These are phyloP conservation scores for Zanthoxylum bungeanum DNA, from an alignment of 345 rosid species.

Conservation along the genomic window DNA sequence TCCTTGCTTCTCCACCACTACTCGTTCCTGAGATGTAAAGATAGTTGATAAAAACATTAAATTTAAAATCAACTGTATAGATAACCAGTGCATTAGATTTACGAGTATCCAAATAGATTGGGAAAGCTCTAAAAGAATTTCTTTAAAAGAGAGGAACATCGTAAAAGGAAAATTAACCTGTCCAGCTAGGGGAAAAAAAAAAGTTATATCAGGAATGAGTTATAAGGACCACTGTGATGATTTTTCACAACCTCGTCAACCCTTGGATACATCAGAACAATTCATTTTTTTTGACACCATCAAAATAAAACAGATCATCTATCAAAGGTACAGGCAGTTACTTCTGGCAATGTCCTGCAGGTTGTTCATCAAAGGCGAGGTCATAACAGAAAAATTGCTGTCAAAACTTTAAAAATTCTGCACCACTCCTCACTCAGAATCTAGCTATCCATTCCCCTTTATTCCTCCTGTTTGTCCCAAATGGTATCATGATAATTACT, in stretches of 20 bases:
- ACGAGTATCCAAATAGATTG: background rate
- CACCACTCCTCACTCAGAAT: background rate
- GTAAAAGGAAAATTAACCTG: background rate
- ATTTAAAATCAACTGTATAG: background rate
- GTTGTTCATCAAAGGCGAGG: background rate
- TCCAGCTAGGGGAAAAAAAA: background rate
- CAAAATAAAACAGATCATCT: background rate
- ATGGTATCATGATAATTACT: background rate
- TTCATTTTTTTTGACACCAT: background rate
- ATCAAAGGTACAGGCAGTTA: background rate
- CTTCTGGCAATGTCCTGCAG: background rate
- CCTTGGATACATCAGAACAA: background rate
- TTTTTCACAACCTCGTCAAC: background rate
- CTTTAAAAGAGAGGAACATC: background rate
- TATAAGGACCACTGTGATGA: background rate
- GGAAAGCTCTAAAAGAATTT: background rate
- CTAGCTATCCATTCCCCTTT: background rate
- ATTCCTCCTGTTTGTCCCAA: background rate
- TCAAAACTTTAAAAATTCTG: background rate
- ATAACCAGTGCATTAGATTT: background rate
- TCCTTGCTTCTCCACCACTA: constrained; percentile 26
- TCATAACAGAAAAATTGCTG: background rate
- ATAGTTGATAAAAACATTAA: constrained; percentile 6
- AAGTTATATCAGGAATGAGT: background rate
- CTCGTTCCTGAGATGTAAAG: constrained; percentile 30